These are phyloP conservation scores for Erucastrum elatum DNA, from an alignment of 345 rosid genomes.

Conservation along the genomic window DNA sequence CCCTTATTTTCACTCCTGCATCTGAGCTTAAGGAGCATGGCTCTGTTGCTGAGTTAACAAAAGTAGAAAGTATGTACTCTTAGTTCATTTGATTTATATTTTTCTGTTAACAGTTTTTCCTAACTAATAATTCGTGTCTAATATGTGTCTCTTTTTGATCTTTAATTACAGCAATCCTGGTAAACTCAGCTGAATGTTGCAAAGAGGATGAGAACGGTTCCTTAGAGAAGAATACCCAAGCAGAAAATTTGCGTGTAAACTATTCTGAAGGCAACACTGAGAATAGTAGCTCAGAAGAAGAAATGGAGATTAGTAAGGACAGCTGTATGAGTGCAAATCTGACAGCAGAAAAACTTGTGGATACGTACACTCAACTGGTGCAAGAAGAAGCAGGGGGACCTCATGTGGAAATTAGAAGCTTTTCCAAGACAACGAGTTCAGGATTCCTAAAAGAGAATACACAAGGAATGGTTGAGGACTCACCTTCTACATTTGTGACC, in stretches of 20 bases:
- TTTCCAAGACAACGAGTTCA: not conserved
- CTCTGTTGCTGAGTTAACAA: not conserved
- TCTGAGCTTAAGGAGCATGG: conserved; percentile 1
- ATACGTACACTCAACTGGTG: not conserved
- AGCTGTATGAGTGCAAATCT: not conserved
- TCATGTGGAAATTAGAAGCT: not conserved
- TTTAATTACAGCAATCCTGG: not conserved
- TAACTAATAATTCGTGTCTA: not conserved
- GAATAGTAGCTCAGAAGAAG: not conserved
- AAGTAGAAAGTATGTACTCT: conserved; percentile 6
- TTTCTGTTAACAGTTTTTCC: not conserved
- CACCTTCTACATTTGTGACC: conserved; percentile 4
- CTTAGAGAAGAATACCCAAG: conserved; percentile 4
- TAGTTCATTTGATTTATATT: not conserved
- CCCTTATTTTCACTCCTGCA: not conserved
- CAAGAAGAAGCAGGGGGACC: not conserved
- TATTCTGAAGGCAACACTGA: conserved; percentile 3
- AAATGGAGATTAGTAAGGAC: not conserved
- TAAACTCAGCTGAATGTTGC: conserved; percentile 6
- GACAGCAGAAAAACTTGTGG: not conserved
- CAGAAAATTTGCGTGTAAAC: not conserved
- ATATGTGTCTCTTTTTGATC: not conserved
- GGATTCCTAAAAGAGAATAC: not conserved
- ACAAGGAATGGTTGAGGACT: conserved; percentile 16
- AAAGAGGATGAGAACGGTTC: conserved; percentile 1